Base-by-base conservation (phyloP, 2,329 filamentous ascomycete species). In the Neocatenulostroma microsporum region DNA sequence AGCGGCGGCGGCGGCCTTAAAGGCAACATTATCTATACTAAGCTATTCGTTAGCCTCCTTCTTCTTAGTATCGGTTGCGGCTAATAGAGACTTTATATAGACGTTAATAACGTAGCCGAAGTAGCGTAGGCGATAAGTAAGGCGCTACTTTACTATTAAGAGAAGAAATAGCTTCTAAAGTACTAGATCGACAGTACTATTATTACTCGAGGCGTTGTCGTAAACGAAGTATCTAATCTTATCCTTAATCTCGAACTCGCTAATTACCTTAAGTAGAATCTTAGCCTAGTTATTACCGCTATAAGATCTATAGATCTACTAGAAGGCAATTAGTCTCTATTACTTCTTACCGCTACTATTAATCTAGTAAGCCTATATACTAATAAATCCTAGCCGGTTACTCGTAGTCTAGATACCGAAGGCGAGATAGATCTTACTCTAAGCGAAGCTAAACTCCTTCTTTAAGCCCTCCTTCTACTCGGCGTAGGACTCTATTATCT, bases 361-460 rank as follows among this genome's bases (percentile, higher is more conserved):
- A 18, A 31, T 31, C 29, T 17, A 31, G 17, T 31, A 31, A 17
- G 29, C 29, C 29, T 17, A 31, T 17, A 31, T 17, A 17, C 29
- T 31, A 14, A 27, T 27, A 14, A 27, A n/a, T 12, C 25, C 25
- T n/a, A 27, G n/a, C n/a, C 15, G 4, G 25, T 14, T 27, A 14
- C 25, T 14, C n/a, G 25, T 14, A 12, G 25, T 27, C 25, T 14
- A 27, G 25, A 27, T 27, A 27, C 15, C 25, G 25, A 27, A 27
- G 25, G 25, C 25, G 12, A 27, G 25, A 27, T 27, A 14, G 12
- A 27, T 14, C 25, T 27, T 27, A 14, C 25, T 27, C 15, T 27
- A 14, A 12, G 12, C 12, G 12, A n/a, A 12, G 12, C 12, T 14
- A 27, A 27, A 14, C 25, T 27, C 25, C 25, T 12, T 14, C n/a